A percentile compares a stretch with the other conserved stretches of the same genome.
phyloP scores from a whole-genome alignment of 148 eudicot species.

The Vaccinium macrocarpon region DNA sequence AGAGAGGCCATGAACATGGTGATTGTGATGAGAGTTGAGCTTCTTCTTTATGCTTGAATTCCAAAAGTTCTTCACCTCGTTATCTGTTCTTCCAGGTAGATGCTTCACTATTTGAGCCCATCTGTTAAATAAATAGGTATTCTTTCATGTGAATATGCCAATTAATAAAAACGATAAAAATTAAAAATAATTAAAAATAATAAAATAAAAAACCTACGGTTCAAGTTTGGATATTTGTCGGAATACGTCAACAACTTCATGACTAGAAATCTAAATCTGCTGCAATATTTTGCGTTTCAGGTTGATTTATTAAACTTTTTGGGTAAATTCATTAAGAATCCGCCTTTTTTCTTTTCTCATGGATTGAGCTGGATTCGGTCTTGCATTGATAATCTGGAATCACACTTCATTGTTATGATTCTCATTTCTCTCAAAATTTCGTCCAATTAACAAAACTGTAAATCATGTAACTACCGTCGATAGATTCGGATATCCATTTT shows the following conservation, averaged over 20 bases:
- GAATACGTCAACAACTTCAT: background rate
- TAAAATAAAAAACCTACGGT: background rate
- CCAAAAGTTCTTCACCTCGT: conserved; percentile 97
- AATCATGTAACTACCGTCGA: too few species aligned
- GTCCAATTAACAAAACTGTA: too few species aligned
- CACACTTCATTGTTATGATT: too few species aligned
- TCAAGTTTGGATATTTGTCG: background rate
- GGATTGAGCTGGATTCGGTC: too few species aligned
- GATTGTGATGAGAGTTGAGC: conserved; percentile 43
- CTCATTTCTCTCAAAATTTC: too few species aligned
- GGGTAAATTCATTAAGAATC: background rate
- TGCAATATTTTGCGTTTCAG: too few species aligned
- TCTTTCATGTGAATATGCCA: background rate
- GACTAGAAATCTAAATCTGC: too few species aligned
- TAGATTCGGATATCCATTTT: too few species aligned
- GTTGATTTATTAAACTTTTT: background rate
- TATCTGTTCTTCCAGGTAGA: conserved; percentile 91
- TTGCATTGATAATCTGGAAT: too few species aligned
- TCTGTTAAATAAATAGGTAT: conserved; percentile 23
- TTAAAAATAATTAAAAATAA: too few species aligned
- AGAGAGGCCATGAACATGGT: conserved; percentile 16
- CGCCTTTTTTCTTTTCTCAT: background rate
- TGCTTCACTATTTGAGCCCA: conserved; percentile 94
- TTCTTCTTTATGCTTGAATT: conserved; percentile 87
- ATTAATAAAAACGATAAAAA: background rate